Conservation (phyloP, 2,329 filamentous ascomycete genomes). For the Botryotinia globosa region DNA sequence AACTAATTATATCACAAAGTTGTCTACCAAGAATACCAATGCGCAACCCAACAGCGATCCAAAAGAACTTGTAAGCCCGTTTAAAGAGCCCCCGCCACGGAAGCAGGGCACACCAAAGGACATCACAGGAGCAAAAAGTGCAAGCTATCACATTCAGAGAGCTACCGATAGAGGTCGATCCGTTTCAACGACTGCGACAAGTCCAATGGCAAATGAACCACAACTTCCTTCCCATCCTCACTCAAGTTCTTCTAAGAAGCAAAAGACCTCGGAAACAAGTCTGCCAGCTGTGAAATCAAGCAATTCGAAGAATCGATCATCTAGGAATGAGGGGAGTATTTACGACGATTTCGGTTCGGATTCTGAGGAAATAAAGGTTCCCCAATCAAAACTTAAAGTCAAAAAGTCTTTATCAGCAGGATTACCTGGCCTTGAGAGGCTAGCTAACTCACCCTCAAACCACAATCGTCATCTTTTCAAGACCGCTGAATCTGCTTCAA, state of each 20-base stretch:
- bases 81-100: constrained; percentile 20
- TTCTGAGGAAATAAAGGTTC: constrained; percentile 22
- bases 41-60: constrained; percentile 13
- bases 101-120: constrained; percentile 7
- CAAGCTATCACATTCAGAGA: constrained; percentile 33
- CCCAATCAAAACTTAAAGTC: constrained; percentile 26
- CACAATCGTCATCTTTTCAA: constrained; percentile 22
- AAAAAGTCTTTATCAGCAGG: constrained; percentile 26
- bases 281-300: background rate
- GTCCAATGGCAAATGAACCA: constrained; percentile 29
- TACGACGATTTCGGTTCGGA: constrained; percentile 35
- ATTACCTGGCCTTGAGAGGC: constrained; percentile 24
- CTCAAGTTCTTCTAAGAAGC: constrained; percentile 18
- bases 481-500: constrained; percentile 18
- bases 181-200: constrained; percentile 34
- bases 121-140: constrained; percentile 27
- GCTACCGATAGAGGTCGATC: constrained; percentile 31
- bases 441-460: constrained; percentile 28
- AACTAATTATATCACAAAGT: constrained; percentile 30
- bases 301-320: background rate
- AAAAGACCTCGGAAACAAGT: constrained; percentile 19
- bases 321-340: constrained; percentile 24
- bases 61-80: constrained; percentile 21
- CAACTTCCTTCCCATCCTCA: constrained; percentile 21
- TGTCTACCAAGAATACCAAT: constrained; percentile 16